Evolutionary conservation across 345 rosid genomes (phyloP), one percentile per base, ranked within the genome.

Genomic region (Diplotaxis tenuifolia): DNA sequence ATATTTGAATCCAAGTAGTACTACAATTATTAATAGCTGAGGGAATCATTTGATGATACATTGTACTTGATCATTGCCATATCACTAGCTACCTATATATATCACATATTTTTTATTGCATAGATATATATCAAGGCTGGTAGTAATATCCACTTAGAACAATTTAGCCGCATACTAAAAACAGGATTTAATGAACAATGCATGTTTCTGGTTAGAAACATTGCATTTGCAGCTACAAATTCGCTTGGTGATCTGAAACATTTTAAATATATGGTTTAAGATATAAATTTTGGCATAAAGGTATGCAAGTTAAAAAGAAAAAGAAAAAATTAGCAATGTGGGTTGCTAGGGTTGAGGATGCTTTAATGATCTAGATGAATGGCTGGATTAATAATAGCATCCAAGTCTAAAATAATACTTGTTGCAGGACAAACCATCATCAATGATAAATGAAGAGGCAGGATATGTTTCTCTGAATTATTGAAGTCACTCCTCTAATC

Each of bases 191-290:
- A 56, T 42, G 20, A 65, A 9, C 45, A 53, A 38, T 62, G 66
- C 21, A 74, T 29, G 77, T 56, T 73, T 64, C 47, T 36, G 9
- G 53, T 55, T 27, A 27, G 55, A 54, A 72, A 38, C 45, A 63
- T 63, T 53, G 31, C 3, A 72, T 27, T 63, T 53, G 31, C 22
- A 72, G 56, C 47, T 64, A 19, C 7, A 73, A 63, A 54, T 4
- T 40, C 22, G 55, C 32, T 38, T 47, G 40, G 1, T 65, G 49
- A 19, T 55, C 58, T 55, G 11, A 40, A 21, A 3, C 29, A 10
- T 18, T 42, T 42, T 28, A 9, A 45, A 29, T 14, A 53, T 63
- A 8, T 28, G 9, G 6, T 40, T 57, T 11, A 40, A 57, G 40
- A 69, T 59, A 18, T 18, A 0, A 27, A 10, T 6, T 68, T 53